Evolutionary conservation across 192 early-diverging fungal species (phyloP).

Genomic region (Jimgerdemannia flammicorona): DNA sequence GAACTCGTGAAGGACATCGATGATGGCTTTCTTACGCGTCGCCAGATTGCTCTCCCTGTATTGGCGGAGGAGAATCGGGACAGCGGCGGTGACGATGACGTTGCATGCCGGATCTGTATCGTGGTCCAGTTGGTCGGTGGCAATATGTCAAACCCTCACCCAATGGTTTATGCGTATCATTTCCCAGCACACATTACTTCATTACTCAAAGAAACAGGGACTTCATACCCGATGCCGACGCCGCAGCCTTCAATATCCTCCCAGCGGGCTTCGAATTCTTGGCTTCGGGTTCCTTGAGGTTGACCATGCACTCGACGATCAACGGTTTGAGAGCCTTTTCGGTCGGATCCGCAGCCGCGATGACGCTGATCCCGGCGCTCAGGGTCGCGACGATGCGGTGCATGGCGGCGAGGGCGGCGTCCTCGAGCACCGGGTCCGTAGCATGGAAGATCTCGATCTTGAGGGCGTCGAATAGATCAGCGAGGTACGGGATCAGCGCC

Average conservation of each 20-base stretch:
- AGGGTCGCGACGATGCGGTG: conserved; percentile 61
- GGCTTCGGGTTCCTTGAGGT: conserved; percentile 59
- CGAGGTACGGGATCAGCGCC: conserved; percentile 61
- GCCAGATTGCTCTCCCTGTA: conserved; percentile 53
- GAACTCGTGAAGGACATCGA: conserved; percentile 70
- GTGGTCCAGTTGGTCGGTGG: neutral
- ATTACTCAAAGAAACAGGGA: neutral
- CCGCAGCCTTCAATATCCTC: conserved; percentile 57
- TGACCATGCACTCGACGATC: conserved; percentile 52
- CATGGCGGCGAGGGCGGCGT: conserved; percentile 61
- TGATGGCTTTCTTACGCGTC: conserved; percentile 55
- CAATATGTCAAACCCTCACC: conserved; percentile 12
- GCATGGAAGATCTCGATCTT: conserved; percentile 79
- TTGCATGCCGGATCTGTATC: conserved; percentile 57
- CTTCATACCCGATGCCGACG: conserved; percentile 50
- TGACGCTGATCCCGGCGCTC: conserved; percentile 44
- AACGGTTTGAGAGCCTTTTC: conserved; percentile 47
- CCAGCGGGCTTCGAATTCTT: conserved; percentile 67
- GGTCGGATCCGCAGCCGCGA: conserved; percentile 25
- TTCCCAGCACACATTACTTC: neutral
- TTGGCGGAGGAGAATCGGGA: conserved; percentile 61
- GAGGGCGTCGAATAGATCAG: conserved; percentile 70
- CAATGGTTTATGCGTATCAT: conserved; percentile 14
- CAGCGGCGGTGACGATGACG: conserved; percentile 50
- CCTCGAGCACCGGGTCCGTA: conserved; percentile 63